Evolutionary conservation across 495 filamentous ascomycete genomes (phyloP).

Genomic region (Trichoderma gamsii): DNA sequence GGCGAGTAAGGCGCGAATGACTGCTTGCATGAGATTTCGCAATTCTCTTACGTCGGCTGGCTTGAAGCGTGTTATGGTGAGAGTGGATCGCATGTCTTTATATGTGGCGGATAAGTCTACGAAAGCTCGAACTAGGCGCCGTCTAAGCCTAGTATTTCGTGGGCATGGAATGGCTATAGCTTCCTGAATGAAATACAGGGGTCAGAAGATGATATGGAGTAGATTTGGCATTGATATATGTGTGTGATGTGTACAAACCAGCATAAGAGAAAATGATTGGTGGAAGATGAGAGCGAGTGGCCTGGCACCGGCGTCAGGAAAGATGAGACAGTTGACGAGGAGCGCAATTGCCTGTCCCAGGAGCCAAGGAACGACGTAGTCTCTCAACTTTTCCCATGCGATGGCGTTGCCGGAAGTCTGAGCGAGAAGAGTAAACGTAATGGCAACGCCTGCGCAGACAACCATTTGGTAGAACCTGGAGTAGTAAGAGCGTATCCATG

Average conservation of each 20-base stretch:
- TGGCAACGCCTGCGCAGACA: conserved; percentile 48
- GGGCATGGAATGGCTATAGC: conserved; percentile 33
- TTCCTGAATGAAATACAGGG: conserved; percentile 21
- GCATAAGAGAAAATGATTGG: conserved; percentile 36
- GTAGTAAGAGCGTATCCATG: conserved; percentile 47
- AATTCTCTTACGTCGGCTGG: conserved; percentile 42
- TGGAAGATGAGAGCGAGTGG: conserved; percentile 41
- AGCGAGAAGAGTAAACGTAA: conserved; percentile 47
- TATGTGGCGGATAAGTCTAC: conserved; percentile 51
- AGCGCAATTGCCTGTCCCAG: conserved; percentile 48
- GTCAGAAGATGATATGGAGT: conserved; percentile 16
- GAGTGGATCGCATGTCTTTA: conserved; percentile 49
- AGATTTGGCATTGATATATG: background rate
- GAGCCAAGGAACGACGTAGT: conserved; percentile 53
- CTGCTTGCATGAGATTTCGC: conserved; percentile 48
- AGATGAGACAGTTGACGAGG: conserved; percentile 37
- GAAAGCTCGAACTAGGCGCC: conserved; percentile 40
- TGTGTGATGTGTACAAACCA: conserved; percentile 20
- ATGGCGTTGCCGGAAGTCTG: conserved; percentile 35
- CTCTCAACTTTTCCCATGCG: conserved; percentile 41
- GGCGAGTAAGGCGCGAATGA: conserved; percentile 42
- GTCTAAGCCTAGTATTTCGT: conserved; percentile 24
- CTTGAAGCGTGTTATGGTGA: conserved; percentile 43
- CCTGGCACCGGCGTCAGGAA: conserved; percentile 50
- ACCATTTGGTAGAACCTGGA: conserved; percentile 49